Evolutionary conservation across 768 basidiomycete genomes (phyloP).

Genomic region (Hortiboletus flavorubellus): DNA sequence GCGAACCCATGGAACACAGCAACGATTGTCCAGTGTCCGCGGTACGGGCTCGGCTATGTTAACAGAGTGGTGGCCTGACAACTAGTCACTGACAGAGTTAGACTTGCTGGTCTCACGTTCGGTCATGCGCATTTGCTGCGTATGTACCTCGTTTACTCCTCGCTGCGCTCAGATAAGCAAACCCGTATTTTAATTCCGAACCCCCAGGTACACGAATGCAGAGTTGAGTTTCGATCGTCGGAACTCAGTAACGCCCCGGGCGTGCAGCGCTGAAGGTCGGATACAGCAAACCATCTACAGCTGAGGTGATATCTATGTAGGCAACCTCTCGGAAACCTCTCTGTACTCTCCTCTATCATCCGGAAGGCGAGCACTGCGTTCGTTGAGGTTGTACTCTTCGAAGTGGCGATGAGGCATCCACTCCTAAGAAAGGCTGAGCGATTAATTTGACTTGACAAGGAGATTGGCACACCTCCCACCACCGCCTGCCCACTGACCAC

Average conservation of each 20-base stretch:
- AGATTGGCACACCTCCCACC: conserved; percentile 74
- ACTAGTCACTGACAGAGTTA: not conserved
- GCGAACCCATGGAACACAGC: conserved; percentile 45
- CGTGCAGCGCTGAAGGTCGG: not conserved
- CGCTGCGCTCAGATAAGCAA: conserved; percentile 7
- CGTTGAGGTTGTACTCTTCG: conserved; percentile 51
- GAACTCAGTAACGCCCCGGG: not conserved
- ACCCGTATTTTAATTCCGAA: not conserved
- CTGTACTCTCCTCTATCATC: conserved; percentile 44
- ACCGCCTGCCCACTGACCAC: conserved; percentile 62
- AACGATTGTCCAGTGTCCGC: not conserved
- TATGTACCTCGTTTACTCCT: conserved; percentile 22
- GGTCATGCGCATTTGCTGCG: conserved; percentile 4
- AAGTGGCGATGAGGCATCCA: conserved; percentile 48
- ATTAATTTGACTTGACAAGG: conserved; percentile 18
- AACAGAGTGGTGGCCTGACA: not conserved
- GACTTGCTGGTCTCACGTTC: conserved; percentile 16
- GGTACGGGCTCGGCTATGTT: not conserved
- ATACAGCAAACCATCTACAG: conserved; percentile 4
- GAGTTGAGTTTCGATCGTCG: not conserved
- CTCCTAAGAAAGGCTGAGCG: conserved; percentile 23
- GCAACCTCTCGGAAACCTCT: conserved; percentile 35
- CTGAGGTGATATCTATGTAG: conserved; percentile 13
- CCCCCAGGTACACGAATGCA: not conserved
- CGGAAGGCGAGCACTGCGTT: conserved; percentile 27